phyloP scores from a whole-genome alignment of 1,284 basidiomycete genomes.

The Heterobasidion occidentale region DNA sequence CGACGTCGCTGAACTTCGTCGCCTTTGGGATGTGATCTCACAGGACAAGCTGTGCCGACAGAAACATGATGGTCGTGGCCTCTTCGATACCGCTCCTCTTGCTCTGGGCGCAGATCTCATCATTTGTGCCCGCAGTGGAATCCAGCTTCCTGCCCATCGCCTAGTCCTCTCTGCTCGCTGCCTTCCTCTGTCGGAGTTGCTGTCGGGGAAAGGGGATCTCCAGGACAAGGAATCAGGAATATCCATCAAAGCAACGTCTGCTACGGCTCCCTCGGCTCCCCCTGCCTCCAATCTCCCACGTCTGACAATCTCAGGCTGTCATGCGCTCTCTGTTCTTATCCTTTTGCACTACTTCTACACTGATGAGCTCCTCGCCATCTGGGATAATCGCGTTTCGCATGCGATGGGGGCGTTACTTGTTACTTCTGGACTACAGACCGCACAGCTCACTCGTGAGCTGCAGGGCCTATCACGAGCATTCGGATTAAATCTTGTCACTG shows the following conservation, averaged over 20 bases:
- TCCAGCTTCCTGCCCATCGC: slow-evolving; percentile 58
- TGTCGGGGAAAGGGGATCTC: slow-evolving; percentile 25
- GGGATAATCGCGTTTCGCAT: slow-evolving; percentile 71
- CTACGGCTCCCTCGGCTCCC: slow-evolving; percentile 9
- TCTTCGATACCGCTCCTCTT: slow-evolving; percentile 14
- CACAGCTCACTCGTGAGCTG: slow-evolving; percentile 57
- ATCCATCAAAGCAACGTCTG: slow-evolving; percentile 17
- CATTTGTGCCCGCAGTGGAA: slow-evolving; percentile 31
- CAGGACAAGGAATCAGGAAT: slow-evolving; percentile 25
- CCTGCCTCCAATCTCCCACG: slow-evolving; percentile 11
- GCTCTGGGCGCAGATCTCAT: slow-evolving; percentile 60
- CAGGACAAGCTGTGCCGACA: slow-evolving; percentile 15
- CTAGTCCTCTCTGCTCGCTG: slow-evolving; percentile 61
- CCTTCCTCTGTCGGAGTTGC: slow-evolving; percentile 34
- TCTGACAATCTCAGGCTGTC: slow-evolving; percentile 42
- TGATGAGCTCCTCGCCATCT: slow-evolving; percentile 76
- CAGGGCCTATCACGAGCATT: slow-evolving; percentile 44
- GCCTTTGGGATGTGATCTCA: slow-evolving; percentile 32
- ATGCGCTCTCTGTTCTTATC: slow-evolving; percentile 66
- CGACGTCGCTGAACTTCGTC: slow-evolving; percentile 40
- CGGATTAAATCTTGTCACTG: slow-evolving; percentile 43
- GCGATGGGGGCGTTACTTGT: slow-evolving; percentile 36
- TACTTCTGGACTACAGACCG: slow-evolving; percentile 32
- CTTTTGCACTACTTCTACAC: slow-evolving; percentile 85
- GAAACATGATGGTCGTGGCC: slow-evolving; percentile 15